Conservation (phyloP, 345 rosid species). For the Arabidopsis arenosa region DNA sequence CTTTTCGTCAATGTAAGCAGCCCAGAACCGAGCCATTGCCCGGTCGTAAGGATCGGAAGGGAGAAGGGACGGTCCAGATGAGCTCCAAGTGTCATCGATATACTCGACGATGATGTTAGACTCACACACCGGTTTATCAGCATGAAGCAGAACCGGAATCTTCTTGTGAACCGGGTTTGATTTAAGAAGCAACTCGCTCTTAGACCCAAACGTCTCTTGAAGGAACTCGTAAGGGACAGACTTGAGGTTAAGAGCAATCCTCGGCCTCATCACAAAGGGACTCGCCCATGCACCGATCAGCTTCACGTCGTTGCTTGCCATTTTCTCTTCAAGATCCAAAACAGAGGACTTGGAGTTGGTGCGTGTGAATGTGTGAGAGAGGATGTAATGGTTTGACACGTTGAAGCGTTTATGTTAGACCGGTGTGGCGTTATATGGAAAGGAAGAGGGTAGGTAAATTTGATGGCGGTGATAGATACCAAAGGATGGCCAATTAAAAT, state of each 20-base stretch:
- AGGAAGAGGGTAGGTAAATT: slow-evolving; percentile 23
- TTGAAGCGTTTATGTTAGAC: slow-evolving; percentile 7
- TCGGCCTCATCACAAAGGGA: slow-evolving; percentile 68
- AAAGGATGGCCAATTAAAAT: background rate
- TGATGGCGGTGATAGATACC: slow-evolving; percentile 9
- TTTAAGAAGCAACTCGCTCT: slow-evolving; percentile 71
- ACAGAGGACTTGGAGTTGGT: background rate
- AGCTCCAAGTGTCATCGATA: slow-evolving; percentile 65
- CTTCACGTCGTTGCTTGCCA: slow-evolving; percentile 56
- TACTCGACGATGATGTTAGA: slow-evolving; percentile 77
- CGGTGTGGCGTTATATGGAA: slow-evolving; percentile 19
- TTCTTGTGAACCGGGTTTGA: slow-evolving; percentile 86
- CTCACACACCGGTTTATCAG: slow-evolving; percentile 63
- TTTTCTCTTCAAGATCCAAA: slow-evolving; percentile 28
- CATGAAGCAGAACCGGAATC: slow-evolving; percentile 74
- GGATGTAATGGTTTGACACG: background rate
- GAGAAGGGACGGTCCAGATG: slow-evolving; percentile 62
- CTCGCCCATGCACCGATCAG: slow-evolving; percentile 74
- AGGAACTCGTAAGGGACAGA: slow-evolving; percentile 64
- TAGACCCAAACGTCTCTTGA: slow-evolving; percentile 56
- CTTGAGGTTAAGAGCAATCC: slow-evolving; percentile 71
- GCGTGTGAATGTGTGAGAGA: slow-evolving; percentile 1
- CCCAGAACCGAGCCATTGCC: slow-evolving; percentile 81
- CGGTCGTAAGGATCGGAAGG: slow-evolving; percentile 73
- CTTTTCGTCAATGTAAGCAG: slow-evolving; percentile 70